These are phyloP conservation scores for Gossypium mustelinum DNA, from an alignment of 345 rosid genomes.

Conservation along the genomic window DNA sequence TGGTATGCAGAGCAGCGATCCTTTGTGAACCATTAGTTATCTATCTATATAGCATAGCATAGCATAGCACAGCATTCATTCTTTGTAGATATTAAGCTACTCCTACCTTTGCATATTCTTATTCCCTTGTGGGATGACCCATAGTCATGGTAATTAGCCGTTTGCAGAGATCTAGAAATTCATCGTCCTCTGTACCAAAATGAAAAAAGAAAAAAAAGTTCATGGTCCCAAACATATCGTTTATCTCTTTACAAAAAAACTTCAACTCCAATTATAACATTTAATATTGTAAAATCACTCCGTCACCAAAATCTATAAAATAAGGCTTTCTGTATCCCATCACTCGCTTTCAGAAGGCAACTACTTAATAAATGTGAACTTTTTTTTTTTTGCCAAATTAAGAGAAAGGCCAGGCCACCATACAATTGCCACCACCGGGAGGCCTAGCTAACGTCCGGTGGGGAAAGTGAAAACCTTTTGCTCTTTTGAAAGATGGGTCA, in stretches of 20 bases:
- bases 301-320: background rate
- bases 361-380: conserved; percentile 36
- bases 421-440: conserved; percentile 26
- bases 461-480: conserved; percentile 21
- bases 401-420: background rate
- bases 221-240: no score
- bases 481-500: conserved; percentile 64
- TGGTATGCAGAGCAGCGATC: background rate
- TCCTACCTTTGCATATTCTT: background rate
- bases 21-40: background rate
- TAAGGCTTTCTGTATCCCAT: background rate
- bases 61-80: background rate
- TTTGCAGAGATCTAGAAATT: no score
- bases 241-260: no score
- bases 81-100: background rate
- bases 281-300: no score
- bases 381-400: conserved; percentile 21
- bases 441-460: conserved; percentile 41
- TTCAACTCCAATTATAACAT: no score
- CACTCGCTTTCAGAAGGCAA: background rate
- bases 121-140: background rate
- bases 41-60: background rate
- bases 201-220: background rate
- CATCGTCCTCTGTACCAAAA: no score
- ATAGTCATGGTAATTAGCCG: background rate